Percentiles rank a stretch among this genome's conserved stretches.
Conservation (phyloP, 2,329 filamentous ascomycete genomes). For the Pleomassaria siparia region DNA sequence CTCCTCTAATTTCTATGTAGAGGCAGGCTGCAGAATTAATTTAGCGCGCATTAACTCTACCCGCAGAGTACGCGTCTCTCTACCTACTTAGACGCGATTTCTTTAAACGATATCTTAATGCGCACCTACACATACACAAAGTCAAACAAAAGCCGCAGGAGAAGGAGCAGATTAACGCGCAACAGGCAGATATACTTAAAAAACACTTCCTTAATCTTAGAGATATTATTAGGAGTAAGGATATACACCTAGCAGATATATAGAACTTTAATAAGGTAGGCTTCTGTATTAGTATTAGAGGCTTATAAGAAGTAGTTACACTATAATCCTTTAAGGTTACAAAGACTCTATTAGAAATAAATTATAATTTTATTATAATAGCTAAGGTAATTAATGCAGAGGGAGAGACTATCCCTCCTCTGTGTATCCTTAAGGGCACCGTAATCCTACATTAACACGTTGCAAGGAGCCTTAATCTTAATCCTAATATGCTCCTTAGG, state of each 20-base stretch:
- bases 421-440: not conserved
- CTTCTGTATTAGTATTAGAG: not conserved
- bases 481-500: not conserved
- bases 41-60: not conserved
- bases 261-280: not conserved
- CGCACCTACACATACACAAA: not conserved
- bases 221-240: too few relatives aligned
- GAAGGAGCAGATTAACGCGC: not conserved
- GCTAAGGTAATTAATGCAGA: not conserved
- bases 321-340: not conserved
- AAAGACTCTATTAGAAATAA: not conserved
- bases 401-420: not conserved
- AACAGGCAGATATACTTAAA: not conserved
- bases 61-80: not conserved
- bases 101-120: too few relatives aligned
- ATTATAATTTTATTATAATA: constrained; percentile 1
- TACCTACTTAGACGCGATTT: not conserved
- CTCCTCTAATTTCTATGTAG: not conserved
- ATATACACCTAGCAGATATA: not conserved
- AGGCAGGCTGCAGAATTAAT: not conserved
- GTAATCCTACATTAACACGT: not conserved
- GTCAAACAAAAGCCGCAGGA: not conserved
- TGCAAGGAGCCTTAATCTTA: not conserved
- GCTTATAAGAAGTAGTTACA: not conserved
- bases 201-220: too few relatives aligned